These are phyloP conservation scores for Alternaria sp. DNA, from an alignment of 2,329 filamentous ascomycete genomes.

Conservation along the genomic window DNA sequence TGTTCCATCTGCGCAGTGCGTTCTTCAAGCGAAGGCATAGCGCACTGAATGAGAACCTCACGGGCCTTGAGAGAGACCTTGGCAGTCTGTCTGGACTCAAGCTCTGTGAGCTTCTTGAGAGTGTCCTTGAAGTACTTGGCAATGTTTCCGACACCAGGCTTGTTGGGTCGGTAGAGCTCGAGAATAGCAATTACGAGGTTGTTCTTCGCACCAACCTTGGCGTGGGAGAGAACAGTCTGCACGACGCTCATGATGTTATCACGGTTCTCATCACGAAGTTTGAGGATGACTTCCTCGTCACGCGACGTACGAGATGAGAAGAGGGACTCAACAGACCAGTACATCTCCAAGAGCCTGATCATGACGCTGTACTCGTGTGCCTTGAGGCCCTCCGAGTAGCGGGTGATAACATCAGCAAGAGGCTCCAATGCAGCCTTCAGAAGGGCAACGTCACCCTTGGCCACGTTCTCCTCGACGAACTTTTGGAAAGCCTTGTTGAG, in stretches of 20 bases:
- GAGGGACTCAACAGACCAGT: constrained; percentile 82
- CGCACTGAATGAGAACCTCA: constrained; percentile 96
- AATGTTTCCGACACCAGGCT: constrained; percentile 86
- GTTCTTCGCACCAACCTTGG: constrained; percentile 91
- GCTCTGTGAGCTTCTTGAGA: constrained; percentile 86
- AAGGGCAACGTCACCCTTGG: constrained; percentile 74
- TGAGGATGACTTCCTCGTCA: constrained; percentile 92
- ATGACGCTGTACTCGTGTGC: constrained; percentile 88
- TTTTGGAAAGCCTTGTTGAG: constrained; percentile 84
- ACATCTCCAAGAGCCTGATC: constrained; percentile 78
- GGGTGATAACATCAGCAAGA: constrained; percentile 77
- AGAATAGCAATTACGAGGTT: constrained; percentile 90
- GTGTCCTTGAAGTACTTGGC: constrained; percentile 85
- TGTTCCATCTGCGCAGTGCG: constrained; percentile 97
- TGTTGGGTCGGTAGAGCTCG: constrained; percentile 94
- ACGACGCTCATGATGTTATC: constrained; percentile 88
- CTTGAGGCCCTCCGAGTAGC: constrained; percentile 89
- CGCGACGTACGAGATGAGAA: constrained; percentile 87
- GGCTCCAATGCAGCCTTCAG: constrained; percentile 79
- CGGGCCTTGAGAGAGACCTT: constrained; percentile 98
- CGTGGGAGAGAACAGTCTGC: constrained; percentile 91
- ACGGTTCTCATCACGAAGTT: constrained; percentile 95
- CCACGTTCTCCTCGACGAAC: constrained; percentile 88
- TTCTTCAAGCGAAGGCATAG: constrained; percentile 94
- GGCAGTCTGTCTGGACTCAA: constrained; percentile 84